Conservation (phyloP, 129 eudicot genomes). For the Oenanthe sinensis region DNA sequence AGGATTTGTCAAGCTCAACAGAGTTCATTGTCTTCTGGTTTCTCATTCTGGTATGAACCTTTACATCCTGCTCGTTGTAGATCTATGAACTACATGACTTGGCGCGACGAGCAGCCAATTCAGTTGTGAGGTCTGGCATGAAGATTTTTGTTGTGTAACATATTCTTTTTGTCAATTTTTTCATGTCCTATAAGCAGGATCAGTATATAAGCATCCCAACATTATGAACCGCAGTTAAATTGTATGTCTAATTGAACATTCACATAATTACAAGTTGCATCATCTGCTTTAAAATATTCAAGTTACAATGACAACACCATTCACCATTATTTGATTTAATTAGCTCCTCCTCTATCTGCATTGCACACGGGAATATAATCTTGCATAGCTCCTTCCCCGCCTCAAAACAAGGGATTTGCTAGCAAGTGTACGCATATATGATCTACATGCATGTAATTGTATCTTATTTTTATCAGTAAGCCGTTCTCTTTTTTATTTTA, state of each 20-base stretch:
- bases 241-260: neutral
- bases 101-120: conserved; percentile 2
- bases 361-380: neutral
- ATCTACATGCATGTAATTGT: neutral
- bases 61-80: conserved; percentile 1
- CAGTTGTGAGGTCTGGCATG: conserved; percentile 11
- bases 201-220: neutral
- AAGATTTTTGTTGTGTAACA: conserved; percentile 1
- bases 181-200: neutral
- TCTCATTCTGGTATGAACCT: neutral
- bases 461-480: neutral
- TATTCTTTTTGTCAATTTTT: neutral
- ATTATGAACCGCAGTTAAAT: neutral
- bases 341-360: neutral
- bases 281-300: neutral
- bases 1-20: neutral
- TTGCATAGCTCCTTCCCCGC: neutral
- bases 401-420: neutral
- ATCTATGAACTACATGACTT: neutral
- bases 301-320: neutral
- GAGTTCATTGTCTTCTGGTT: neutral
- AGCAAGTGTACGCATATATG: neutral
- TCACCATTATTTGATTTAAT: neutral
- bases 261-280: neutral
- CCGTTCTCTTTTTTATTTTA: no score